Evolutionary conservation across 352 stramenopile species (phyloP), one percentile per base, ranked within the genome.

Genomic region (Globisporangium mamillatum): DNA sequence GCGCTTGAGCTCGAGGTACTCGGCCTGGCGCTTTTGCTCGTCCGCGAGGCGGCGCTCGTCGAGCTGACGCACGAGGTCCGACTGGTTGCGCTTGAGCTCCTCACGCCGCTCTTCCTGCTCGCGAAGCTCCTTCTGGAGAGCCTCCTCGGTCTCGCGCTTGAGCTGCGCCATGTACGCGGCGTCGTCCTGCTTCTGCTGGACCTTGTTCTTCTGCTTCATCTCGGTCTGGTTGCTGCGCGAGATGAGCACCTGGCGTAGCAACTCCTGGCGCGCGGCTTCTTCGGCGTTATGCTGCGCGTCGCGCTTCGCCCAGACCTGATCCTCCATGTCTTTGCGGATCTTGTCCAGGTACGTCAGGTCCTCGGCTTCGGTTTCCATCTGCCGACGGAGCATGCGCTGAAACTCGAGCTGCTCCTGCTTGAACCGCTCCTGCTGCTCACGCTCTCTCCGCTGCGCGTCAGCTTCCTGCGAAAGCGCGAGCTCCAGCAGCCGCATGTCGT

Each of bases 241-340:
- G 24, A 77, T 55, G 16, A 94, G 68, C n/a, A 94, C 86, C 53
- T 92, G 84, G 4, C 75, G 84, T 1, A 94, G 59, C 7, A 94
- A 70, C 64, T 93, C 86, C 32, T 93, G 80, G 1, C 86, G 80
- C 38, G 86, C 86, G 10, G 78, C 78, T 69, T 92, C 81, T 63
- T 94, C 86, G 16, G 83, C 81, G 22, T 81, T 72, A 63, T 94
- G 80, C 63, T 93, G 78, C 8, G 81, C 84, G 27, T 94, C 86
- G 3, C 76, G 83, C 67, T 92, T 92, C 7, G 78, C 77, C 86
- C 86, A 93, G 14, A 94, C 84, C 27, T 87, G 63, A 24, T 89
- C 74, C 61, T 94, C 87, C 85, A 93, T 92, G n/a, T 92, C 80
- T 38, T 89, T 83, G 20, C 87, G 85, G 58, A 94, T 86, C 25